Evolutionary conservation across 768 basidiomycete species (phyloP).

Genomic region (Coprinellus micaceus): DNA sequence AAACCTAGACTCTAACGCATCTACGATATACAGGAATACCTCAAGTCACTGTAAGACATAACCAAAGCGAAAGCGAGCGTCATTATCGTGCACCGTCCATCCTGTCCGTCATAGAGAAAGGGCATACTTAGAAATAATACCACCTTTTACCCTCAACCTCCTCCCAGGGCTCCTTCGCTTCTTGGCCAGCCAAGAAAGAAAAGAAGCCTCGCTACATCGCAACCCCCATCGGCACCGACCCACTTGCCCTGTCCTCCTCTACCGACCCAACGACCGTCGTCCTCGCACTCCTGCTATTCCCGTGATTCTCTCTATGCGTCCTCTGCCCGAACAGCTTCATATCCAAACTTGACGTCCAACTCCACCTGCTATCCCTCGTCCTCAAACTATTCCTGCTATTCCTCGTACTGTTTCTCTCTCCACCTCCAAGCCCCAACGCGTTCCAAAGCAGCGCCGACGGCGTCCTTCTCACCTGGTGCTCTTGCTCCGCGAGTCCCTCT

Average conservation of each 20-base stretch:
- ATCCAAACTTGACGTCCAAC: conserved; percentile 15
- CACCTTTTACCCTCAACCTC: too few species aligned
- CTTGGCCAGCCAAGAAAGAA: too few species aligned
- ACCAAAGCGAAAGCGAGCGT: too few species aligned
- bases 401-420: conserved; percentile 11
- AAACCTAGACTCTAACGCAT: too few species aligned
- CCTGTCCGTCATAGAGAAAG: too few species aligned
- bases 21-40: conserved; percentile 63
- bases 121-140: background rate
- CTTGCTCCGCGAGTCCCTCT: conserved; percentile 35
- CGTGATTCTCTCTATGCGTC: background rate
- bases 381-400: background rate
- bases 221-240: conserved; percentile 9
- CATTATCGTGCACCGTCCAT: too few species aligned
- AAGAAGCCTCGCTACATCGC: too few species aligned
- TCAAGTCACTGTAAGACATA: conserved; percentile 53
- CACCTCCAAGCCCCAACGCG: conserved; percentile 14
- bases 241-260: conserved; percentile 4
- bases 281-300: background rate
- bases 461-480: conserved; percentile 22
- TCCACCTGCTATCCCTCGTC: conserved; percentile 10
- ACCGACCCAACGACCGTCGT: background rate
- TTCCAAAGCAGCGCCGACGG: conserved; percentile 21
- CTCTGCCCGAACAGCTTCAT: conserved; percentile 4
- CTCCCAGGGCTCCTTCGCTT: too few species aligned